Percentiles rank a stretch among this genome's conserved stretches.
Evolutionary conservation across 805 yeast species (phyloP).

Genomic region (Suhomyces prunicola): DNA sequence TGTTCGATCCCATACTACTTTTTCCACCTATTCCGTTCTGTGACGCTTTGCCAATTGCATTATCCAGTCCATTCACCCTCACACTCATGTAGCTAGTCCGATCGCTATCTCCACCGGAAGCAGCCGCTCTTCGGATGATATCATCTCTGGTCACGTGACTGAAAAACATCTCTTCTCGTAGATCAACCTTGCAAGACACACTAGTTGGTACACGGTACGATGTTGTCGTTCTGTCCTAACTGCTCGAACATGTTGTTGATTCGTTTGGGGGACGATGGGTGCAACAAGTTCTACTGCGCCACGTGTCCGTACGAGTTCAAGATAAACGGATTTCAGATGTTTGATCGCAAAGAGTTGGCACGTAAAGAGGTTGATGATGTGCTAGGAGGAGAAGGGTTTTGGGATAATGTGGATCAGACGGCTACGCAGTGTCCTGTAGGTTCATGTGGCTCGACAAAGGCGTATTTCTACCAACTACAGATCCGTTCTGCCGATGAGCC

Average conservation of each 20-base stretch:
- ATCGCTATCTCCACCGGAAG: neutral
- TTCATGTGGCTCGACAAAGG: slow-evolving; percentile 81
- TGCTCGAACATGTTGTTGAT: slow-evolving; percentile 88
- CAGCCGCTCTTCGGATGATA: neutral
- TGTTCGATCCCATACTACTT: neutral
- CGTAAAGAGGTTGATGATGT: slow-evolving; percentile 95
- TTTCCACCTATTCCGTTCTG: neutral
- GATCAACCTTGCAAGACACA: neutral
- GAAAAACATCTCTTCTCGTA: neutral
- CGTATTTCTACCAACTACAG: slow-evolving; percentile 94
- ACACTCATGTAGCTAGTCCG: neutral
- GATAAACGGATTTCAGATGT: slow-evolving; percentile 77
- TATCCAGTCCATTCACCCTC: neutral
- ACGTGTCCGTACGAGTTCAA: slow-evolving; percentile 96
- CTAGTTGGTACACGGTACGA: slow-evolving; percentile 20
- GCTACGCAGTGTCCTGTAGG: slow-evolving; percentile 89
- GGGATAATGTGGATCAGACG: slow-evolving; percentile 99
- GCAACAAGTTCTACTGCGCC: slow-evolving; percentile 76
- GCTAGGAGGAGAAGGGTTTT: slow-evolving; percentile 93
- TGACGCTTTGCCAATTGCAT: slow-evolving; percentile 4
- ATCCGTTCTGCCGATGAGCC: slow-evolving; percentile 99
- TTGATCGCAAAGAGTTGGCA: slow-evolving; percentile 76
- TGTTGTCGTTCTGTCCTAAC: slow-evolving; percentile 94
- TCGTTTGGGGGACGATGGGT: slow-evolving; percentile 50
- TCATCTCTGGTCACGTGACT: neutral